Percentiles rank a stretch among this genome's conserved stretches.
Conservation (phyloP, 192 early-diverging fungal genomes). For the Rhizophlyctis rosea region DNA sequence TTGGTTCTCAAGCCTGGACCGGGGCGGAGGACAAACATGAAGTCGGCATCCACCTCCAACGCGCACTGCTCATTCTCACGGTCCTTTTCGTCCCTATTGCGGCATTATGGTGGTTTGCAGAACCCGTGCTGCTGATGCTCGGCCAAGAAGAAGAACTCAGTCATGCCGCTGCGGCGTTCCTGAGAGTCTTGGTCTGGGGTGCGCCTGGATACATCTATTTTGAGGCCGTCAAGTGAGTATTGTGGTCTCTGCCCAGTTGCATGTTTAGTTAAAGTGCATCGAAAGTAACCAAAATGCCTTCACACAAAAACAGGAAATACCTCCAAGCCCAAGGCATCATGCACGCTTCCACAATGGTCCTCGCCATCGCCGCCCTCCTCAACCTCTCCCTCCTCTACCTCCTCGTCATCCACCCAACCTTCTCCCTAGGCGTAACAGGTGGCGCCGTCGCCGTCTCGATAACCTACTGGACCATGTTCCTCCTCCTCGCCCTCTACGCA, state of each 20-base stretch:
- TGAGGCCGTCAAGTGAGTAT: slow-evolving; percentile 3
- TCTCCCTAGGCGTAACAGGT: slow-evolving; percentile 75
- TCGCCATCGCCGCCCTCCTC: slow-evolving; percentile 66
- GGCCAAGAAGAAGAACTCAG: slow-evolving; percentile 77
- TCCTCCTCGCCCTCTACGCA: slow-evolving; percentile 62
- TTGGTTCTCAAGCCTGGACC: slow-evolving; percentile 71
- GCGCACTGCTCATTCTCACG: slow-evolving; percentile 73
- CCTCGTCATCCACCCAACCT: slow-evolving; percentile 71
- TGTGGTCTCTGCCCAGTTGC: too few species aligned
- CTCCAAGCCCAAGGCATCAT: slow-evolving; percentile 77
- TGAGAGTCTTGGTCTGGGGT: slow-evolving; percentile 67
- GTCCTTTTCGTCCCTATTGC: slow-evolving; percentile 69
- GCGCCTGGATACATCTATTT: slow-evolving; percentile 66
- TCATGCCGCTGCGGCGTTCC: slow-evolving; percentile 62
- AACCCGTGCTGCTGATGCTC: slow-evolving; percentile 60
- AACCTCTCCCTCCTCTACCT: slow-evolving; percentile 74
- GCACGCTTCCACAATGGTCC: slow-evolving; percentile 74
- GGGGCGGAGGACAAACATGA: slow-evolving; percentile 60
- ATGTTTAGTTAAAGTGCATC: too few species aligned
- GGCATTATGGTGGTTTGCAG: slow-evolving; percentile 69
- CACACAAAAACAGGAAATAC: too few species aligned
- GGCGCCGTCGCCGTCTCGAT: slow-evolving; percentile 78
- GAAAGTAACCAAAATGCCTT: too few species aligned
- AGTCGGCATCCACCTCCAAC: slow-evolving; percentile 73
- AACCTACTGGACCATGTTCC: slow-evolving; percentile 72